Conservation (phyloP, 805 yeast genomes). For the Zygoascus tannicola region DNA sequence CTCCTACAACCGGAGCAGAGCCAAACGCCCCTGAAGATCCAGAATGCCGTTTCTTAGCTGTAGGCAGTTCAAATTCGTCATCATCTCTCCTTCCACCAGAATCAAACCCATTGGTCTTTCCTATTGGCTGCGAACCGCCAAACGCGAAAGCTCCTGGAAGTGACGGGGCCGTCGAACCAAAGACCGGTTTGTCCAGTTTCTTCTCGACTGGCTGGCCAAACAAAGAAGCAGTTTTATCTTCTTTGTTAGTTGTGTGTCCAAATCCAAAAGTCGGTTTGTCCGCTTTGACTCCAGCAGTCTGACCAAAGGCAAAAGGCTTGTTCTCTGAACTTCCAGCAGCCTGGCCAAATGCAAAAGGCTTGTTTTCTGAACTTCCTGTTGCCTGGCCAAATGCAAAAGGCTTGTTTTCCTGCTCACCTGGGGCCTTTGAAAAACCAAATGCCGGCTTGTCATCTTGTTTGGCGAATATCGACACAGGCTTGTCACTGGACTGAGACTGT, state of each 20-base stretch:
- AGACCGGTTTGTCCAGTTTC: background rate
- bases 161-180: no score
- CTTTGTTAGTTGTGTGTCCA: background rate
- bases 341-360: background rate
- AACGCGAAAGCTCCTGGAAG: background rate
- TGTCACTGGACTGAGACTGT: background rate
- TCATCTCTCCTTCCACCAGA: no score
- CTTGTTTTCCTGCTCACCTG: no score
- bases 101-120: no score
- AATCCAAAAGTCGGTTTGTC: background rate
- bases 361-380: no score
- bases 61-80: no score
- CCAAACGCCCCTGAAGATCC: no score
- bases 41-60: no score
- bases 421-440: slow-evolving; percentile 1
- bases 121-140: no score
- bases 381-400: no score
- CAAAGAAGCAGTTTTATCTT: background rate
- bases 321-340: background rate
- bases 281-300: background rate
- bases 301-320: background rate
- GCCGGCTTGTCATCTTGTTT: slow-evolving; percentile 2
- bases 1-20: background rate
- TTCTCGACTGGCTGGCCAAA: background rate
- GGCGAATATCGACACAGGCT: no score